phyloP scores from a whole-genome alignment of 352 stramenopile species.

The Aphanomyces stellatus region DNA sequence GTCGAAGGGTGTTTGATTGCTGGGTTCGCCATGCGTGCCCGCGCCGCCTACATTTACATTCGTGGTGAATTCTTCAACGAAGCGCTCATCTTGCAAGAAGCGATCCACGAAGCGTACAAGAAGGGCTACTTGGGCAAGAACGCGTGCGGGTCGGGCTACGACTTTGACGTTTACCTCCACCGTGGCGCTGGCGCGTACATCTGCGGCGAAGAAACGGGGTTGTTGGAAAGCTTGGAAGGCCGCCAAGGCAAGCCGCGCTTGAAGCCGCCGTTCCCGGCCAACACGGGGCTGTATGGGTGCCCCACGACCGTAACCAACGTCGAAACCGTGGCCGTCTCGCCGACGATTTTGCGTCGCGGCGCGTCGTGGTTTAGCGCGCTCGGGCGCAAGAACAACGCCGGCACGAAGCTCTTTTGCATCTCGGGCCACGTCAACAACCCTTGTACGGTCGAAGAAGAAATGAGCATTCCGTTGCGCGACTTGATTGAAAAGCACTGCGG shows the following conservation, averaged over 20 bases:
- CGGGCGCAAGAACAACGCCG: slow-evolving; percentile 97
- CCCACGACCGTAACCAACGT: slow-evolving; percentile 99
- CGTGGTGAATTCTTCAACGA: slow-evolving; percentile 99
- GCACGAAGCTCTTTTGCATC: slow-evolving; percentile 99
- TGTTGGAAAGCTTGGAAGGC: slow-evolving; percentile 98
- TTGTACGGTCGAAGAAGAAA: slow-evolving; percentile 97
- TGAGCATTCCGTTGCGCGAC: slow-evolving; percentile 97
- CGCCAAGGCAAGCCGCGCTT: slow-evolving; percentile 96
- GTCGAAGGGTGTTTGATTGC: slow-evolving; percentile 97
- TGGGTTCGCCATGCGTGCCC: slow-evolving; percentile 97
- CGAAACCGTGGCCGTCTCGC: slow-evolving; percentile 97
- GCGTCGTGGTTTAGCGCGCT: slow-evolving; percentile 95
- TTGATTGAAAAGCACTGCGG: slow-evolving; percentile 99
- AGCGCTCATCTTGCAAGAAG: slow-evolving; percentile 95
- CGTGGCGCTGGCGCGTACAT: slow-evolving; percentile 99
- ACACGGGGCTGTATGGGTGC: slow-evolving; percentile 98
- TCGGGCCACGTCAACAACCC: slow-evolving; percentile 99
- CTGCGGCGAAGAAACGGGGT: slow-evolving; percentile 98
- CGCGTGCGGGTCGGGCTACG: slow-evolving; percentile 96
- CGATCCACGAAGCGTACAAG: slow-evolving; percentile 98
- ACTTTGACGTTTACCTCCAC: slow-evolving; percentile 99
- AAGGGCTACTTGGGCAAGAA: slow-evolving; percentile 95
- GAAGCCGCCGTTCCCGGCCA: slow-evolving; percentile 99
- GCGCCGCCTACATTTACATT: slow-evolving; percentile 99
- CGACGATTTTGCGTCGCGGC: slow-evolving; percentile 96